A percentile compares a stretch with the other conserved stretches of the same genome.
phyloP scores from a whole-genome alignment of 345 rosid species.

The Citrus inodora region DNA sequence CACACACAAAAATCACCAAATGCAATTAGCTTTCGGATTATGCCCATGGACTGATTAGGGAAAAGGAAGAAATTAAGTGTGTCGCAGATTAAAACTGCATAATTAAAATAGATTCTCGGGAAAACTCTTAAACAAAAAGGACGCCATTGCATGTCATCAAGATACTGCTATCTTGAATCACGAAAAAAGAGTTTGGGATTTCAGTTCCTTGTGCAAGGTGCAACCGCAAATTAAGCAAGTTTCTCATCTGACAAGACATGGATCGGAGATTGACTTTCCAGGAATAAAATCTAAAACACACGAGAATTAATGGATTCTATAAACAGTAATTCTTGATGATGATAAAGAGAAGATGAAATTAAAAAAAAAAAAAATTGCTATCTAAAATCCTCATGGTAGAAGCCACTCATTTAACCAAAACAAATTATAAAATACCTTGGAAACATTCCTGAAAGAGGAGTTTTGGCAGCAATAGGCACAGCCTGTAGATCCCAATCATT shows the following conservation, averaged over 20 bases:
- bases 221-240: constrained; percentile 4
- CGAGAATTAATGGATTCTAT: constrained; percentile 7
- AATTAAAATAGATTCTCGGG: not conserved
- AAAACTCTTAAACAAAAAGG: not conserved
- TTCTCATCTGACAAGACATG: constrained; percentile 5
- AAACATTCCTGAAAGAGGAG: constrained; percentile 52
- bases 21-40: not conserved
- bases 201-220: not conserved
- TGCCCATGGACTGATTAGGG: not conserved
- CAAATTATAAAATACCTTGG: constrained; percentile 41
- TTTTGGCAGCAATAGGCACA: constrained; percentile 70
- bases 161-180: not conserved
- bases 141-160: not conserved
- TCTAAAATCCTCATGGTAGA: not conserved
- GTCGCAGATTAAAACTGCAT: constrained; percentile 5
- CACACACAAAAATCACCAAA: not conserved
- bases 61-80: not conserved
- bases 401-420: not conserved
- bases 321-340: constrained; percentile 20
- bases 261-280: constrained; percentile 12
- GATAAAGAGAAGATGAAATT: not conserved
- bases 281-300: constrained; percentile 14
- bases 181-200: not conserved
- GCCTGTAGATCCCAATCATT: constrained; percentile 95
- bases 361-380: not conserved